A percentile compares a stretch with the other conserved stretches of the same genome.
Conservation (phyloP, 768 basidiomycete species). For the Collybia nuda region DNA sequence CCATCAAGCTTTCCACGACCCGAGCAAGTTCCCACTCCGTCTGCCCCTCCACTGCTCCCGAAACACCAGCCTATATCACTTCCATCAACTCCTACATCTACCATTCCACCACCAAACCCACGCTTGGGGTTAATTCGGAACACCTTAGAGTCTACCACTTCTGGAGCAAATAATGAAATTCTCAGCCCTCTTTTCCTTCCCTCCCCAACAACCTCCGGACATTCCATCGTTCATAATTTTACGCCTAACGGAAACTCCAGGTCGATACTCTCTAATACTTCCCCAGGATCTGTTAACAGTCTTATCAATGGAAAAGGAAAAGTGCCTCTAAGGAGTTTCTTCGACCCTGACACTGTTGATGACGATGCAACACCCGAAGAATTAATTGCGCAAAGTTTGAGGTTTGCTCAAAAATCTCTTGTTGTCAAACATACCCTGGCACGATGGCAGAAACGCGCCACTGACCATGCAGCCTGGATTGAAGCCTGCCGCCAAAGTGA, state of each 20-base stretch:
- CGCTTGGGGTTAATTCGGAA: slow-evolving; percentile 32
- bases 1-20: slow-evolving; percentile 7
- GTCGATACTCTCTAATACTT: slow-evolving; percentile 1
- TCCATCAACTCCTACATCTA: slow-evolving; percentile 42
- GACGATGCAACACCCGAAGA: slow-evolving; percentile 18
- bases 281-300: slow-evolving; percentile 3
- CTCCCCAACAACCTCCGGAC: slow-evolving; percentile 27
- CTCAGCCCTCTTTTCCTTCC: slow-evolving; percentile 44
- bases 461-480: slow-evolving; percentile 51
- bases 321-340: slow-evolving; percentile 22
- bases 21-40: slow-evolving; percentile 16
- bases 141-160: slow-evolving; percentile 19
- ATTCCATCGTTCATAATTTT: slow-evolving; percentile 5
- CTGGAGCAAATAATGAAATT: slow-evolving; percentile 29
- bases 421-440: slow-evolving; percentile 41
- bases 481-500: slow-evolving; percentile 64
- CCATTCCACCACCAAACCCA: slow-evolving; percentile 26
- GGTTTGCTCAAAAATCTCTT: slow-evolving; percentile 38
- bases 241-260: slow-evolving; percentile 6
- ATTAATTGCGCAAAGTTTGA: slow-evolving; percentile 39
- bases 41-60: slow-evolving; percentile 35
- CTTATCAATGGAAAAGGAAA: slow-evolving; percentile 23
- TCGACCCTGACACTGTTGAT: slow-evolving; percentile 9
- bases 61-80: slow-evolving; percentile 44
- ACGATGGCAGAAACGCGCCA: slow-evolving; percentile 45